These are phyloP conservation scores for Henckelia pumila DNA, from an alignment of 257 asterid species.

Conservation along the genomic window DNA sequence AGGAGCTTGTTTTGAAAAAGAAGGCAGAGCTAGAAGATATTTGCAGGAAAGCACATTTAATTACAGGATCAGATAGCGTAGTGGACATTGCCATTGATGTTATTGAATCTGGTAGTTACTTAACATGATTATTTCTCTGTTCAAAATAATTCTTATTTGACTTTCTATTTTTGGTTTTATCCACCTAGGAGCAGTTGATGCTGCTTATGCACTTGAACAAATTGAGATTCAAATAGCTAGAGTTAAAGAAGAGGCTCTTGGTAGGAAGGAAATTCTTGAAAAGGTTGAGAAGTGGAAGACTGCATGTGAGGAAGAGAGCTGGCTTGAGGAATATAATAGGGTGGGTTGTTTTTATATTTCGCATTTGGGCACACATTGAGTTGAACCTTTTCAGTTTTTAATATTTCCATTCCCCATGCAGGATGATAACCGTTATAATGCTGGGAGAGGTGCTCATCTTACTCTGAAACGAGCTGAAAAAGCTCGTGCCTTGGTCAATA, in stretches of 20 bases:
- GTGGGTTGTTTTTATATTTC: constrained; percentile 33
- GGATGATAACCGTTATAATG: constrained; percentile 96
- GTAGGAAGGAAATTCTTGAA: constrained; percentile 91
- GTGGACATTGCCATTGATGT: constrained; percentile 44
- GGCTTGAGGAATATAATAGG: constrained; percentile 99
- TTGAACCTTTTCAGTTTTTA: constrained; percentile 20
- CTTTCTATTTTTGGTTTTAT: constrained; percentile 16
- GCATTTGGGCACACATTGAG: constrained; percentile 15
- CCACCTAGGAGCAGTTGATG: constrained; percentile 71
- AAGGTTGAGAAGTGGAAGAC: too few relatives aligned
- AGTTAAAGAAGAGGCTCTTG: constrained; percentile 84
- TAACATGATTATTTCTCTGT: constrained; percentile 15
- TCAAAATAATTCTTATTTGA: constrained; percentile 19
- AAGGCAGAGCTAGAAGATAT: constrained; percentile 81
- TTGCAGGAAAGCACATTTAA: constrained; percentile 75
- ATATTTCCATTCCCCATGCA: constrained; percentile 29
- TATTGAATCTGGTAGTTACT: constrained; percentile 75
- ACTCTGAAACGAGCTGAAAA: constrained; percentile 94
- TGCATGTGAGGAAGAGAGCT: constrained; percentile 94
- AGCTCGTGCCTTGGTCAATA: constrained; percentile 85
- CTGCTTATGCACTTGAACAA: constrained; percentile 80
- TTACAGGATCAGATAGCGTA: constrained; percentile 59
- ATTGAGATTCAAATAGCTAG: constrained; percentile 82
- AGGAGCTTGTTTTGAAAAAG: constrained; percentile 94
- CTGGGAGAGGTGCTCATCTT: constrained; percentile 97